A percentile compares a stretch with the other conserved stretches of the same genome.
Conservation (phyloP, 2,329 filamentous ascomycete genomes). For the Cercospora citrullina region DNA sequence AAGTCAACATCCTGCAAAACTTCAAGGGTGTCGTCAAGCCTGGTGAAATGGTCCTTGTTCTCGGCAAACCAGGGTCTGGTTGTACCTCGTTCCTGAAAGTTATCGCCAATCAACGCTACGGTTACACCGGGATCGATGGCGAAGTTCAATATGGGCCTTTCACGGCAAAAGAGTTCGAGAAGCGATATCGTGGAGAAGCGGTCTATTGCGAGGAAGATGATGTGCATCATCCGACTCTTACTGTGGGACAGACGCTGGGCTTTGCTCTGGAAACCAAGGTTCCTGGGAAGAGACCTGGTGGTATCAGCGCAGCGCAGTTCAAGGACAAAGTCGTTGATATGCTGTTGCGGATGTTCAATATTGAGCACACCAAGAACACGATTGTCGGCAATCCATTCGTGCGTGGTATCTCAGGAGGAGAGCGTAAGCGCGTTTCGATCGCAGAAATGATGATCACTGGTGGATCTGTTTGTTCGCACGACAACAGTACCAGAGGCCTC, state of each 20-base stretch:
- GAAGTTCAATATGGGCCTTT: conserved; percentile 70
- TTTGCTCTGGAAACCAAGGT: conserved; percentile 86
- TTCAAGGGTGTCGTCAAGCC: conserved; percentile 69
- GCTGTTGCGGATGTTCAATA: conserved; percentile 89
- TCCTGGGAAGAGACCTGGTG: conserved; percentile 60
- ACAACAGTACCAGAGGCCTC: conserved; percentile 51
- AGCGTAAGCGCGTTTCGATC: conserved; percentile 52
- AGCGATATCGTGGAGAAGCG: conserved; percentile 75
- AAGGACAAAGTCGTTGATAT: conserved; percentile 72
- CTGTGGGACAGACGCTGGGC: conserved; percentile 80
- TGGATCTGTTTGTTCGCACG: conserved; percentile 44
- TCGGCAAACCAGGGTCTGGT: conserved; percentile 69
- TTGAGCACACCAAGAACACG: conserved; percentile 82
- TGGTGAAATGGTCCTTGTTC: conserved; percentile 84
- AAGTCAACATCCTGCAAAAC: conserved; percentile 71
- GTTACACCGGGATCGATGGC: conserved; percentile 63
- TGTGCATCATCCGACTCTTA: conserved; percentile 79
- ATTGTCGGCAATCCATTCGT: conserved; percentile 81
- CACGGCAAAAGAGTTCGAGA: conserved; percentile 63
- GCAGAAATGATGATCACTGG: conserved; percentile 52
- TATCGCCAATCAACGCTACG: conserved; percentile 57
- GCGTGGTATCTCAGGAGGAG: conserved; percentile 64
- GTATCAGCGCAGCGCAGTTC: conserved; percentile 71
- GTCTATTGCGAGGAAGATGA: conserved; percentile 88
- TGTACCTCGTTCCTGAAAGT: conserved; percentile 58